Percentiles rank a stretch among this genome's conserved stretches.
phyloP scores from a whole-genome alignment of 148 eudicot genomes.

The Persicaria maculosa region DNA sequence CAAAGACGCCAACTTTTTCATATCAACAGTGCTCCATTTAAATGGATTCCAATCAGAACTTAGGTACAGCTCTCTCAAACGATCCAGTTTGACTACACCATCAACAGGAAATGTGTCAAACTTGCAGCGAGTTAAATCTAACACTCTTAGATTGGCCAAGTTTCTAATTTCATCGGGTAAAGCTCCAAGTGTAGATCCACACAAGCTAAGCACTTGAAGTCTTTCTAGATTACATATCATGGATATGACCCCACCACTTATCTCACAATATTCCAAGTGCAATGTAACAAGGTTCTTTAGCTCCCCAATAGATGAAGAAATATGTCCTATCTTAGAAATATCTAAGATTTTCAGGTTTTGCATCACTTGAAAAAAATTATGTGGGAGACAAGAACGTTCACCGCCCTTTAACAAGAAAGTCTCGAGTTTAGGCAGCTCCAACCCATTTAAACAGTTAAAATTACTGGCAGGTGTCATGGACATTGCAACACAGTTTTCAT shows the following conservation, averaged over 20 bases:
- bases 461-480: background rate
- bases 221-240: background rate
- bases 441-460: background rate
- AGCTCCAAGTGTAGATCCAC: background rate
- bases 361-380: background rate
- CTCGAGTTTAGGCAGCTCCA: background rate
- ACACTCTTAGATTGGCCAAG: background rate
- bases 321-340: background rate
- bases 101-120: background rate
- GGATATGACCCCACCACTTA: background rate
- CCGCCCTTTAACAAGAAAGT: background rate
- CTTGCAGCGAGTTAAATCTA: background rate
- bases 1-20: background rate
- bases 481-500: background rate
- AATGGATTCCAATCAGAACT: background rate
- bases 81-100: background rate
- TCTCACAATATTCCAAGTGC: background rate
- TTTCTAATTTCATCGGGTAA: background rate
- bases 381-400: background rate
- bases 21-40: background rate
- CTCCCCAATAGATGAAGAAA: background rate
- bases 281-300: background rate
- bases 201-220: slow-evolving; percentile 1
- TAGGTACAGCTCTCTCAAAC: background rate
- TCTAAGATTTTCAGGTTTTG: background rate